phyloP scores from a whole-genome alignment of 2,329 filamentous ascomycete genomes.

The Trichoderma sp. region DNA sequence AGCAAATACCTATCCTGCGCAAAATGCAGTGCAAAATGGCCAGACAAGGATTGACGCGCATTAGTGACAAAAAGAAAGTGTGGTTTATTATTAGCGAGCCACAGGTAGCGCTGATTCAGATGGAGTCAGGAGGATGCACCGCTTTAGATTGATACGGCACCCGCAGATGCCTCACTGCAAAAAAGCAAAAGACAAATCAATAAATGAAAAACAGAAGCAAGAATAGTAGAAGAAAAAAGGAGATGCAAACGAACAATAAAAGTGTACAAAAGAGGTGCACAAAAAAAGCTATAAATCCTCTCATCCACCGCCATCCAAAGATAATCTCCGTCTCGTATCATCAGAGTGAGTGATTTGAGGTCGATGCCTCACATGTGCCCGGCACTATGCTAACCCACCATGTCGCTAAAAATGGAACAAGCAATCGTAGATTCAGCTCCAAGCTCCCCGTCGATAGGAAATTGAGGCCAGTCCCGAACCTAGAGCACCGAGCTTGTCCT shows the following conservation, averaged over 20 bases:
- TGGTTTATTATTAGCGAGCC: conserved; percentile 14
- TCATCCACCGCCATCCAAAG: neutral
- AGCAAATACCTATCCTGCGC: neutral
- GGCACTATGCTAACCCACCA: neutral
- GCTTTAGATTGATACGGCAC: neutral
- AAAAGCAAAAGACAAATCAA: neutral
- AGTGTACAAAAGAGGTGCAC: neutral
- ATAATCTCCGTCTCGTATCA: neutral
- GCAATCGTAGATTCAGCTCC: conserved; percentile 1
- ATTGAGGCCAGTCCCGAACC: neutral
- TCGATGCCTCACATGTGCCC: neutral
- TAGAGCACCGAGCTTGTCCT: neutral
- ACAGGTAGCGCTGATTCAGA: conserved; percentile 17
- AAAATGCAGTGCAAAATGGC: neutral
- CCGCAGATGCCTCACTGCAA: neutral
- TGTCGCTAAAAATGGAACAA: neutral
- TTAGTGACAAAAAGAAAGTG: neutral
- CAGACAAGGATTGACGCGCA: neutral
- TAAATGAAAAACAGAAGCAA: neutral
- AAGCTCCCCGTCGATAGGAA: neutral
- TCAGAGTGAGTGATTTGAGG: neutral
- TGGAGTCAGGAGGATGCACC: conserved; percentile 9
- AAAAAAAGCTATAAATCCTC: neutral
- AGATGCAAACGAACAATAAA: neutral
- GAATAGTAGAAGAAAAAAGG: neutral